Evolutionary conservation across 257 asterid species (phyloP).

Genomic region (Ballota nigra): DNA sequence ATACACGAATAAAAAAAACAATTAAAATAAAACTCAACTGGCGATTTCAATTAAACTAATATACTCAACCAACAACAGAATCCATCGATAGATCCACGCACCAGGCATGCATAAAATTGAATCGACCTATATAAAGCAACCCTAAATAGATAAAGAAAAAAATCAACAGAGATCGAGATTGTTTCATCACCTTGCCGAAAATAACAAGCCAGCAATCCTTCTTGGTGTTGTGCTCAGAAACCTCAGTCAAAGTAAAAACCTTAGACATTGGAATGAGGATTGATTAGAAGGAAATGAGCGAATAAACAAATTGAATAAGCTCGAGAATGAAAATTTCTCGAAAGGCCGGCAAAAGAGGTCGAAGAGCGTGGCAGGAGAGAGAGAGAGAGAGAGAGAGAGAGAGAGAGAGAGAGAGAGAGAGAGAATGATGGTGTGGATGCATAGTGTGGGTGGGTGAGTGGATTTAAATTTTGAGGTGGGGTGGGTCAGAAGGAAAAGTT

Average conservation of each 20-base stretch:
- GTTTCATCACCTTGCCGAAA: constrained; percentile 55
- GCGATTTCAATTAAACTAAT: background rate
- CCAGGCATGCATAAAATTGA: too few relatives aligned
- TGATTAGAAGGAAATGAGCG: background rate
- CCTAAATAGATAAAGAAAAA: background rate
- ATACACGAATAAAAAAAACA: background rate
- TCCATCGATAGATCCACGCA: constrained; percentile 15
- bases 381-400: background rate
- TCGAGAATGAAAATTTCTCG: background rate
- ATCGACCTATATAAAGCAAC: constrained; percentile 8
- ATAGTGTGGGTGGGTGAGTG: background rate
- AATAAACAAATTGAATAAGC: constrained; percentile 12
- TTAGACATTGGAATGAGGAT: constrained; percentile 46
- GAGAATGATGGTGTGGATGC: too few relatives aligned
- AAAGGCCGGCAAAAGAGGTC: constrained; percentile 17
- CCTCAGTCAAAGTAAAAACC: constrained; percentile 61
- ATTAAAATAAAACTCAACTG: background rate
- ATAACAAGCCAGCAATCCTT: constrained; percentile 87
- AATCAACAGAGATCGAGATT: background rate
- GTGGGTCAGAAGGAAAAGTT: too few relatives aligned
- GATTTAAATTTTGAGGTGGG: background rate
- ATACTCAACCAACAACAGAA: background rate
- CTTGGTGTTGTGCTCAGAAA: constrained; percentile 66
- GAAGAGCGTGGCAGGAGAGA: constrained; percentile 9
- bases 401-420: background rate